Percentiles rank a stretch among this genome's conserved stretches.
Conservation (phyloP, 179 eudicot genomes). For the Vitellaria paradoxa region DNA sequence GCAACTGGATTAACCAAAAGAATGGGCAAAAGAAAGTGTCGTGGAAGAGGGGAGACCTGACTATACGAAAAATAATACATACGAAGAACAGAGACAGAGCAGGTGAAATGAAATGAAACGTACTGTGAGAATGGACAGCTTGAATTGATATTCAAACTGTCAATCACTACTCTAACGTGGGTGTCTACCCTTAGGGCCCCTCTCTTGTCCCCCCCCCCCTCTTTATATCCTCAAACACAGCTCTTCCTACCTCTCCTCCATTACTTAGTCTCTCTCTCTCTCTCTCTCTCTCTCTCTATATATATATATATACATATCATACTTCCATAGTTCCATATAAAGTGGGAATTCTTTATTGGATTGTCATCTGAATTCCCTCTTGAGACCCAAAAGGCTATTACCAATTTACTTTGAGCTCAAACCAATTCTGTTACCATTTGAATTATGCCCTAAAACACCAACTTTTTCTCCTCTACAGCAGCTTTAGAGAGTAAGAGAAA, state of each 20-base stretch:
- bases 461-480: background rate
- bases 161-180: conserved; percentile 7
- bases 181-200: background rate
- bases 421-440: background rate
- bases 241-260: background rate
- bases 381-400: background rate
- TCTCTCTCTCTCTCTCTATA: background rate
- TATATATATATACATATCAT: background rate
- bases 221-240: background rate
- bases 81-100: background rate
- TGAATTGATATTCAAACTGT: conserved; percentile 26
- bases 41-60: background rate
- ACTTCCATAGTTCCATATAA: background rate
- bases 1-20: background rate
- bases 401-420: background rate
- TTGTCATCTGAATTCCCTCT: too few species aligned
- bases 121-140: conserved; percentile 13
- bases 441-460: background rate
- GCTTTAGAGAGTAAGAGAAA: background rate
- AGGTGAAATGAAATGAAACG: background rate
- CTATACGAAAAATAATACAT: background rate
- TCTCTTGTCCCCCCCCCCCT: background rate
- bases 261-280: background rate
- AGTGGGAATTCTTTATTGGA: too few species aligned
- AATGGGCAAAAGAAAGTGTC: background rate